Conservation (phyloP, 2,329 filamentous ascomycete species). For the Ascochyta rabiei region DNA sequence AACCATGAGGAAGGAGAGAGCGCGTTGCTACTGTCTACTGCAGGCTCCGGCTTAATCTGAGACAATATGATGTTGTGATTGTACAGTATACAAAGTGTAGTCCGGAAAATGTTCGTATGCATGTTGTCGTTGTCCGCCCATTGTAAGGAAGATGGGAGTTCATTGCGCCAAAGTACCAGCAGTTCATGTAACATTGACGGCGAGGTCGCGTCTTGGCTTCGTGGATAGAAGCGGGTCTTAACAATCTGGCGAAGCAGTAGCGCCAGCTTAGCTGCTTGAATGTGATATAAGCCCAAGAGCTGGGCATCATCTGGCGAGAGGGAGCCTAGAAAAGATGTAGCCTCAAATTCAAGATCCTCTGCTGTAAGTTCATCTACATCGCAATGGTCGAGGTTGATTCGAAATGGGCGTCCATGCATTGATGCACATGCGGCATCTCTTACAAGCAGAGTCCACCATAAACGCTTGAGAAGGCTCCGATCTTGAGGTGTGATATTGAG, state of each 20-base stretch:
- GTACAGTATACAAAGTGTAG: constrained; percentile 5
- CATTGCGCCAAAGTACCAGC: constrained; percentile 5
- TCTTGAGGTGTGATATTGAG: constrained; percentile 10
- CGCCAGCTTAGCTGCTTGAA: constrained; percentile 3
- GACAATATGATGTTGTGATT: constrained; percentile 6
- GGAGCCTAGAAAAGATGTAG: background rate
- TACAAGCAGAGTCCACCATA: constrained; percentile 10
- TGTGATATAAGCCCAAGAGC: constrained; percentile 6
- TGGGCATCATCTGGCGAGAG: background rate
- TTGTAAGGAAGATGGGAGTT: background rate
- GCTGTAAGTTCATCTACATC: constrained; percentile 5
- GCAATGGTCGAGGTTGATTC: constrained; percentile 12
- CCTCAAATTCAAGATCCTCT: constrained; percentile 1
- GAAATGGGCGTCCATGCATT: constrained; percentile 12
- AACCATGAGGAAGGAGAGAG: constrained; percentile 8
- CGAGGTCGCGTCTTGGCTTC: background rate
- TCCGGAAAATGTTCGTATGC: constrained; percentile 3
- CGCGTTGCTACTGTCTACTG: background rate
- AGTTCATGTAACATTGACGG: background rate
- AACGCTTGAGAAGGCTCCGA: constrained; percentile 6
- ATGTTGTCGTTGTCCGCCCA: constrained; percentile 2
- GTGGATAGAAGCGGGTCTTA: constrained; percentile 8
- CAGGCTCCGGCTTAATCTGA: constrained; percentile 6
- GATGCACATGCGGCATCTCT: constrained; percentile 10
- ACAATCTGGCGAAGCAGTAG: constrained; percentile 14